Base-by-base conservation (phyloP, 768 basidiomycete genomes). In the Pleurotus sapidus region DNA sequence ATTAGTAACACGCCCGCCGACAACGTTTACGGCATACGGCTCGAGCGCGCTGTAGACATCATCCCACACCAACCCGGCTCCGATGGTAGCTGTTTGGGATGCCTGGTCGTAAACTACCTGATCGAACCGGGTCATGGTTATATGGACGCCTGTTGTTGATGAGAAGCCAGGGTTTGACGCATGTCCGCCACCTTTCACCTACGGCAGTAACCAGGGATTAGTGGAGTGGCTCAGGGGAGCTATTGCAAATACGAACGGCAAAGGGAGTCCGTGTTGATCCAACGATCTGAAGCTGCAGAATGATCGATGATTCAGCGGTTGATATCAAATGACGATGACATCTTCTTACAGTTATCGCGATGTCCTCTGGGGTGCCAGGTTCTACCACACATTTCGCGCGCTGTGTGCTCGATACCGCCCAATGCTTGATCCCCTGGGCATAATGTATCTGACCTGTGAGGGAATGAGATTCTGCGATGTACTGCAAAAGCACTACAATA, bases 141-240 rank as follows among this genome's bases (percentile, higher is more conserved):
- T 86, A 12, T 83, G 83, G 11, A 88, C 77, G 30, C 84, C 86
- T 1, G 65, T 59, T 0, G 86, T 87, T 0, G 87, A 87, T 0
- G 84, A 84, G 58, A 85, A 86, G 1, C 78, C 78, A 0, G 74
- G 77, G 62, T 84, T 86, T 2, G 74, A 62, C 0, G 79, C 58
- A 65, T 87, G 85, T 0, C 86, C 85, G 14, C 83, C 85, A n/a
- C 84, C 79, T 65, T 84, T 87, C 54, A 87, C 77, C 84, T 84
- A 47, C 30, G 40, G 24, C n/a, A 40, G 24, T 7, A 23, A 34
- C 12, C 38, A 61, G 27, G 49, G 55, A 34, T 24, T 56, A 24
- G 40, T 40, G 14, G 30, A 34, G 30, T 11, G 30, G 30, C 9
- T 34, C 30, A 34, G 30, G 9, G 30, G 11, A 11, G 4, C 1